Percentiles rank a stretch among this genome's conserved stretches.
Evolutionary conservation across 768 basidiomycete genomes (phyloP).

Genomic region (Tulasnella sp.): DNA sequence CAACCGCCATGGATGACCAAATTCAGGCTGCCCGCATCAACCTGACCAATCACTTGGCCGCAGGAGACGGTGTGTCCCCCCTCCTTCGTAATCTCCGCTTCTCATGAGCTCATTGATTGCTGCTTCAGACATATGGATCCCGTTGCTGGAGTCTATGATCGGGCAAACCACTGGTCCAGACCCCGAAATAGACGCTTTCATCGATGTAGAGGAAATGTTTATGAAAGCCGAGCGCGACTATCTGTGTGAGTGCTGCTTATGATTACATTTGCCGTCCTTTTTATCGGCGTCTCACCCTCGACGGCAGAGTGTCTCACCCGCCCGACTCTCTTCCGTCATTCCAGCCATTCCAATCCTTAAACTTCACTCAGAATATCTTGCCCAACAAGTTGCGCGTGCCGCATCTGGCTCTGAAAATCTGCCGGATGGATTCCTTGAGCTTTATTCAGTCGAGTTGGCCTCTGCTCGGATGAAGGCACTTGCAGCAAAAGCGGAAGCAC

Average conservation of each 20-base stretch:
- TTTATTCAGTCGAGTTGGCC: conserved; percentile 27
- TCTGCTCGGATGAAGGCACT: conserved; percentile 39
- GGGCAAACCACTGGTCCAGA: neutral
- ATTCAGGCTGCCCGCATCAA: conserved; percentile 21
- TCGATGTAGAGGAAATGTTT: conserved; percentile 31
- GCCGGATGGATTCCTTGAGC: conserved; percentile 10
- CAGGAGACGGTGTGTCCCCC: conserved; percentile 27
- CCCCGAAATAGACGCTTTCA: neutral
- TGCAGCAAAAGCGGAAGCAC: conserved; percentile 59
- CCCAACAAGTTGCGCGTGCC: neutral
- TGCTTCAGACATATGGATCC: conserved; percentile 33
- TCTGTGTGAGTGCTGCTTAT: neutral
- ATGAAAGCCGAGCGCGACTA: conserved; percentile 27
- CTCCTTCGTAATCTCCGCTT: neutral
- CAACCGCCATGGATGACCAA: conserved; percentile 27
- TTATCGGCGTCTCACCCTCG: neutral
- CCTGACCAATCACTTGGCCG: conserved; percentile 32
- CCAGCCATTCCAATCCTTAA: conserved; percentile 36
- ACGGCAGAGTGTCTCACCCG: conserved; percentile 12
- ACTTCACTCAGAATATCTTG: conserved; percentile 24
- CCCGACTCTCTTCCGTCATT: neutral
- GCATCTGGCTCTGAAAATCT: neutral
- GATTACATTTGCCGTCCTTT: neutral
- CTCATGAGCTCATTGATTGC: neutral
- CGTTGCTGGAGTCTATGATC: conserved; percentile 28